phyloP scores from a whole-genome alignment of 176 grass and related monocot species.

The Eragrostis nindensis region DNA sequence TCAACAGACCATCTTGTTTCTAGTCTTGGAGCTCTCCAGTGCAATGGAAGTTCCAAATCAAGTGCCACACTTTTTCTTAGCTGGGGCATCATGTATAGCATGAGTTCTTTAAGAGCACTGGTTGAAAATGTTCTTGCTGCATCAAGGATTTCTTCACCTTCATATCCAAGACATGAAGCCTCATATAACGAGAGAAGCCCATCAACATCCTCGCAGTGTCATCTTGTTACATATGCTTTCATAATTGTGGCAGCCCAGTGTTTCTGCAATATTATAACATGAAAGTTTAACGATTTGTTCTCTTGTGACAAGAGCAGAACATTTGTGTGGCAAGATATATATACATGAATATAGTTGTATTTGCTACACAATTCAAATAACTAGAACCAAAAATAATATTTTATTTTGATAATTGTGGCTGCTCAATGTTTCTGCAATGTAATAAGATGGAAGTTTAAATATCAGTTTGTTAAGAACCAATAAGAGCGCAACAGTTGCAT shows the following conservation, averaged over 20 bases:
- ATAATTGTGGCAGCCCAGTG: constrained; percentile 29
- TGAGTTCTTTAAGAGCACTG: neutral
- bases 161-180: constrained; percentile 39
- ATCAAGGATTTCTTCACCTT: constrained; percentile 32
- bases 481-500: no score
- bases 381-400: no score
- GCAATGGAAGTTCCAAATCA: constrained; percentile 46
- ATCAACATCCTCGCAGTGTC: neutral
- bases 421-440: no score
- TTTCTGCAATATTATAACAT: constrained; percentile 2
- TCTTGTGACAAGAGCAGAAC: no score
- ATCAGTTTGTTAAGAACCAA: no score
- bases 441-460: no score
- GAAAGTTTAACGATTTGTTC: neutral
- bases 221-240: neutral
- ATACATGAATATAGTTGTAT: no score
- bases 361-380: no score
- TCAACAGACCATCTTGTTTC: constrained; percentile 51
- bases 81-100: neutral
- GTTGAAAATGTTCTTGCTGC: constrained; percentile 31
- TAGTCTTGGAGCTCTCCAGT: constrained; percentile 44
- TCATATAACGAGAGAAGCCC: constrained; percentile 49
- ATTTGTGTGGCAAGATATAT: no score
- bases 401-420: no score
- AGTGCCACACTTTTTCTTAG: neutral